These are phyloP conservation scores for Komagataella populi DNA, from an alignment of 805 yeast genomes.

Conservation along the genomic window DNA sequence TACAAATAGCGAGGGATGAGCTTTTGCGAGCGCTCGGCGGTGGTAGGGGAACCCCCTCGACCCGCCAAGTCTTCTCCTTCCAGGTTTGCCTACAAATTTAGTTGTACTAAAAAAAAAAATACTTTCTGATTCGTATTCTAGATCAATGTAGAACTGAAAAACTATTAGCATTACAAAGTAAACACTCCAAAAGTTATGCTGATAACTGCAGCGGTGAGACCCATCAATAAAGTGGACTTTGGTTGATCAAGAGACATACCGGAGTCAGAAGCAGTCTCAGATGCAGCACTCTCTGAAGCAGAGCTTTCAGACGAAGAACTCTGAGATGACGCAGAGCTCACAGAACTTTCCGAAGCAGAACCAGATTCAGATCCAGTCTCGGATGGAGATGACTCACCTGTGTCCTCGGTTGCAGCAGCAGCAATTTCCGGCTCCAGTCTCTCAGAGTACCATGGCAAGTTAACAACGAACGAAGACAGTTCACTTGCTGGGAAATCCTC, in stretches of 20 bases:
- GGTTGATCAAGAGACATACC: neutral
- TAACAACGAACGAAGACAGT: constrained; percentile 5
- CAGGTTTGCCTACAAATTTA: neutral
- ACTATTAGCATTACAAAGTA: neutral
- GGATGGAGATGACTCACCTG: neutral
- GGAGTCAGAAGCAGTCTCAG: neutral
- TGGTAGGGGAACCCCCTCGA: neutral
- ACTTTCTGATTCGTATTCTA: neutral
- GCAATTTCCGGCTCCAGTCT: constrained; percentile 12
- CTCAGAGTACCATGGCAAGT: constrained; percentile 19
- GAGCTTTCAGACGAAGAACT: neutral
- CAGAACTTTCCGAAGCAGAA: neutral
- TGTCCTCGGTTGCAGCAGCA: neutral
- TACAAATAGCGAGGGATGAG: neutral
- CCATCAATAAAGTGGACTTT: neutral
- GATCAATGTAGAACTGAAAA: neutral
- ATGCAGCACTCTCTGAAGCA: neutral
- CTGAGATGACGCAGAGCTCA: neutral
- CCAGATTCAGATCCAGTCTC: neutral
- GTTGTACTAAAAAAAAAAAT: too few species aligned
- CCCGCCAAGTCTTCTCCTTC: neutral
- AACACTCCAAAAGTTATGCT: neutral
- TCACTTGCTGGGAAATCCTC: neutral
- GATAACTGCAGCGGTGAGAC: neutral
- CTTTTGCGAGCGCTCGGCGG: neutral